These are phyloP conservation scores for Pseudogymnoascus sp. DNA, from an alignment of 2,329 filamentous ascomycete species.

Conservation along the genomic window DNA sequence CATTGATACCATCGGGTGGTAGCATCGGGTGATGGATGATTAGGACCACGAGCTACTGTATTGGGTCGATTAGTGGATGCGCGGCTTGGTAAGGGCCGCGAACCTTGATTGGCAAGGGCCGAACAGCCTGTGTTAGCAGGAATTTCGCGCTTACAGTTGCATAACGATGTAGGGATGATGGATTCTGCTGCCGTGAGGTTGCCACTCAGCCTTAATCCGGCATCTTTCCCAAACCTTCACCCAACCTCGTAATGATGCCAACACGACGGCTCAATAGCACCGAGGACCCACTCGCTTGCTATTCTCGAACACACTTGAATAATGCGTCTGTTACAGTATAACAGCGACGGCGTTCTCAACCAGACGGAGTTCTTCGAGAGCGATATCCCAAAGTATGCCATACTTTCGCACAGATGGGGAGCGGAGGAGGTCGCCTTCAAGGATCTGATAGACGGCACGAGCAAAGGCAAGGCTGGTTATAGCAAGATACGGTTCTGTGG, in stretches of 20 bases:
- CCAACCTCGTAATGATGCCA: constrained; percentile 7
- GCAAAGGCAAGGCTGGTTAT: constrained; percentile 14
- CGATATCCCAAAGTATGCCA: constrained; percentile 15
- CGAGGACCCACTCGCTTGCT: constrained; percentile 10
- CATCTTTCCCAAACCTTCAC: constrained; percentile 11
- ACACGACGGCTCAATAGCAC: constrained; percentile 10
- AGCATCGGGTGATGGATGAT: too few species aligned
- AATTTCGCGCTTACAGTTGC: constrained; percentile 17
- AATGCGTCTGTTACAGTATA: constrained; percentile 18
- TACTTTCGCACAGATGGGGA: constrained; percentile 17
- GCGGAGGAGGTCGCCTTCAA: constrained; percentile 13
- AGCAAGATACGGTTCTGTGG: constrained; percentile 9
- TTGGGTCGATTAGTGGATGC: too few species aligned
- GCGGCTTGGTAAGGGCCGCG: too few species aligned
- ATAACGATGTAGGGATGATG: constrained; percentile 12
- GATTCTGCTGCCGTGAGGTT: constrained; percentile 7
- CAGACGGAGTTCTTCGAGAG: constrained; percentile 10
- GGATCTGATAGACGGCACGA: constrained; percentile 10
- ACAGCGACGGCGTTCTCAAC: constrained; percentile 13
- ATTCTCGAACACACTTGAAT: neutral
- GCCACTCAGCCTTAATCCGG: constrained; percentile 10
- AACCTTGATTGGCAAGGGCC: too few species aligned
- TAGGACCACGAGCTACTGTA: too few species aligned
- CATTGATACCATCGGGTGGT: too few species aligned
- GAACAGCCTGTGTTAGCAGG: too few species aligned